phyloP scores from a whole-genome alignment of 371 early-diverging fungal species.

The Mucor sp. region DNA sequence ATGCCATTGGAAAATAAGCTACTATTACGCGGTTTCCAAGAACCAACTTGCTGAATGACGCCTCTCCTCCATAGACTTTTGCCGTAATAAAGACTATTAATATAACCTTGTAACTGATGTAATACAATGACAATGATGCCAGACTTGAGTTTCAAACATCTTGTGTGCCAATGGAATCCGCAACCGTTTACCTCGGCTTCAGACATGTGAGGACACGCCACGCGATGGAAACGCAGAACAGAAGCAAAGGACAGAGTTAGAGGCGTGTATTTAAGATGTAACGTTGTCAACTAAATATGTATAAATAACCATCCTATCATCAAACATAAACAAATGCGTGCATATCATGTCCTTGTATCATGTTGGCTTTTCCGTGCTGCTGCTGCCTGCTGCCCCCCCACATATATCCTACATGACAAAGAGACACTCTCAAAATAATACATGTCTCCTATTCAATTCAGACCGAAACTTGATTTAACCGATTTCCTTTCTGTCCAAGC shows the following conservation, averaged over 20 bases:
- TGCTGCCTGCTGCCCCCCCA: background rate
- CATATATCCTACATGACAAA: background rate
- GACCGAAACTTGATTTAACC: conserved; percentile 8
- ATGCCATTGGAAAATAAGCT: conserved; percentile 13
- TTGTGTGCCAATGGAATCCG: background rate
- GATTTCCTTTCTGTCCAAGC: conserved; percentile 4
- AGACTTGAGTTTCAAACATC: background rate
- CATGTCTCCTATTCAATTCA: conserved; percentile 7
- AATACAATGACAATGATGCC: background rate
- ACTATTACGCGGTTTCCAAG: background rate
- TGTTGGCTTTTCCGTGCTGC: background rate
- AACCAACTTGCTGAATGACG: background rate
- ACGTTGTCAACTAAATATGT: background rate
- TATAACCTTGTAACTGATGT: background rate
- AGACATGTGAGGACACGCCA: background rate
- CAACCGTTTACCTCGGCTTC: background rate
- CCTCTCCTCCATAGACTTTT: background rate
- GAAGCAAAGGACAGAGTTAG: background rate
- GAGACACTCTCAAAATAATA: background rate
- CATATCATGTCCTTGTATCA: background rate
- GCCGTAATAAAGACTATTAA: background rate
- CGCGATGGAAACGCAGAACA: background rate
- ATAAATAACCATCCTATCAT: background rate
- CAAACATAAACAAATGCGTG: background rate
- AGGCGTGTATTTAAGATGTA: background rate